A percentile compares a stretch with the other conserved stretches of the same genome.
Conservation (phyloP, 192 early-diverging fungal species). For the Gonapodya prolifera region DNA sequence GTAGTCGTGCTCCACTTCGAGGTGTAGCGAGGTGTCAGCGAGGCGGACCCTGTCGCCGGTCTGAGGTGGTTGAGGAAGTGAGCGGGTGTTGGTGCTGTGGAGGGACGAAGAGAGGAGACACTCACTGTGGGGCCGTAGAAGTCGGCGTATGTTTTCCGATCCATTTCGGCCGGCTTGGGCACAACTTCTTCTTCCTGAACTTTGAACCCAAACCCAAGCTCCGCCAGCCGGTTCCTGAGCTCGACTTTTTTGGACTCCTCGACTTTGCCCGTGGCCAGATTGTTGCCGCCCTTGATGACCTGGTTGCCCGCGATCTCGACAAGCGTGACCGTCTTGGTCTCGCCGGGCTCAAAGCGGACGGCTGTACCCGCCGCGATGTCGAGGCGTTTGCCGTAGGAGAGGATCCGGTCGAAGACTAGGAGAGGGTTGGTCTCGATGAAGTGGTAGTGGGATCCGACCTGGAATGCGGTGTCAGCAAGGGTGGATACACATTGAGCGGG, state of each 20-base stretch:
- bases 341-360: constrained; percentile 92
- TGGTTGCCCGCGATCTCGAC: constrained; percentile 72
- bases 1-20: constrained; percentile 79
- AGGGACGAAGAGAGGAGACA: constrained; percentile 64
- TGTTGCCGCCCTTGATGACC: constrained; percentile 75
- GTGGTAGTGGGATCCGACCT: constrained; percentile 94
- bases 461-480: constrained; percentile 46
- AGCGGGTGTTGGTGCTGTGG: constrained; percentile 93
- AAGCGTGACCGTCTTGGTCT: constrained; percentile 68
- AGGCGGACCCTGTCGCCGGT: constrained; percentile 78
- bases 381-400: constrained; percentile 74
- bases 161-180: constrained; percentile 48
- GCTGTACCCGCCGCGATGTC: constrained; percentile 92
- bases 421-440: constrained; percentile 82
- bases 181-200: constrained; percentile 28
- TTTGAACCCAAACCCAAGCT: constrained; percentile 47
- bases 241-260: constrained; percentile 35
- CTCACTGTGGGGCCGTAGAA: constrained; percentile 75
- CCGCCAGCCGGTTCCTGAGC: constrained; percentile 25
- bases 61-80: constrained; percentile 54
- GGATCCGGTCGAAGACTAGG: constrained; percentile 67
- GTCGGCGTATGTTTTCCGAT: constrained; percentile 70
- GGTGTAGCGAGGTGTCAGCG: constrained; percentile 71
- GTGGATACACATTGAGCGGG: constrained; percentile 82
- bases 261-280: constrained; percentile 61